Evolutionary conservation across 345 rosid genomes (phyloP), one percentile per base, ranked within the genome.

Genomic region (Rubroshorea leprosula): DNA sequence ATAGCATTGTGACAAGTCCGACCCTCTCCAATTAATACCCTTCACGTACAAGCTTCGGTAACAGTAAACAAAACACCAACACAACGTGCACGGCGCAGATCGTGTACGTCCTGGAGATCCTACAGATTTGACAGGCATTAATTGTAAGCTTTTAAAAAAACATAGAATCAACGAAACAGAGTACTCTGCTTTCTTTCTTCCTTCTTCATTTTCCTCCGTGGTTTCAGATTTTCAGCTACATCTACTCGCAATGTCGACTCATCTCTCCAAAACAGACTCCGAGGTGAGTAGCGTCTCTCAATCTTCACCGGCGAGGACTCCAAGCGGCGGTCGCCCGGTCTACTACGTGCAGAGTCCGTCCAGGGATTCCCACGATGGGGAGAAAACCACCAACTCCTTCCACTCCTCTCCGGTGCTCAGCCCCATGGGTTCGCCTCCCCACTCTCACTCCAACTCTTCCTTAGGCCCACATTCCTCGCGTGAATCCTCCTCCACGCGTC

Each of bases 291-390:
- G 88, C 74, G 62, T 75, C 12, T 71, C 80, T 2, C 87, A 69
- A 8, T 83, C 86, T 0, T 80, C 88, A 3, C 83, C 88, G 4
- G 23, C 77, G 14, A 67, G 73, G 22, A 75, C 83, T 5, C 77
- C 80, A 13, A 35, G 41, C 41, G 41, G 41, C 41, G 41, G 41
- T 35, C 79, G 72, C 53, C 81, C 71, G 11, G 83, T 72, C 2
- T 87, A 87, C 82, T 83, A 78, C 23, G 90, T 87, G n/a, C 88
- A 87, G 72, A 81, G 84, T 62, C 88, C 90, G 0, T 87, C 95
- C 0, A 58, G 86, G 15, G 90, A 86, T 55, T 83, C 88, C 4
- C 88, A 75, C 19, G 88, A 87, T 45, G 90, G 81, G 3, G 85
- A 77, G 51, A 81, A 83, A 68, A 78, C 88, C 9, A 79, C 86